A percentile compares a stretch with the other conserved stretches of the same genome.
phyloP scores from a whole-genome alignment of 225 moss, liverwort and hornwort species.

The Polytrichum commune region DNA sequence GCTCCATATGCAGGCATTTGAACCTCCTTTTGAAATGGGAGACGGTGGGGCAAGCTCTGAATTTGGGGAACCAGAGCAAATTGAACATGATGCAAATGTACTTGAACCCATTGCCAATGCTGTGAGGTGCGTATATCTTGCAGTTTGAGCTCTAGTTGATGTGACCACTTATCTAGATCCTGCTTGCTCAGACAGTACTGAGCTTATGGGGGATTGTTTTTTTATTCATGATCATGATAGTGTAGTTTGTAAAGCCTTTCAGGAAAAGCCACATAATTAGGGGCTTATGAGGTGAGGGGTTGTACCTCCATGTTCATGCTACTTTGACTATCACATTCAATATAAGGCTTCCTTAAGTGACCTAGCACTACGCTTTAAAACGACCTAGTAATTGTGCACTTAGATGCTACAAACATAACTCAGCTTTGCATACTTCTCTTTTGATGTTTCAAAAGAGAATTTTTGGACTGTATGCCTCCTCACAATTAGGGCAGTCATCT shows the following conservation, averaged over 20 bases:
- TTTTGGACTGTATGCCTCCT: neutral
- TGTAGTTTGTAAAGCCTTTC: neutral
- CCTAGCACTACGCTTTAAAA: too few relatives aligned
- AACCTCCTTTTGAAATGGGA: constrained; percentile 74
- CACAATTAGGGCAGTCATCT: neutral
- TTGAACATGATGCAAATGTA: constrained; percentile 22
- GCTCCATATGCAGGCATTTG: constrained; percentile 58
- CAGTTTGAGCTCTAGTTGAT: constrained; percentile 12
- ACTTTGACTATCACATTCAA: too few relatives aligned
- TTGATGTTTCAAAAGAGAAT: neutral
- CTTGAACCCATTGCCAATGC: constrained; percentile 21
- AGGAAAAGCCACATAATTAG: too few relatives aligned
- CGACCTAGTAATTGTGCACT: too few relatives aligned
- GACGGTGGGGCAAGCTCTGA: constrained; percentile 36
- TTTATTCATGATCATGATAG: too few relatives aligned
- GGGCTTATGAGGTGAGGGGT: too few relatives aligned
- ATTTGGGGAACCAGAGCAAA: constrained; percentile 20
- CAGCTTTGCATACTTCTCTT: constrained; percentile 17
- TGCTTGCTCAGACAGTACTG: too few relatives aligned
- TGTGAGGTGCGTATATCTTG: constrained; percentile 37
- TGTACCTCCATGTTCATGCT: too few relatives aligned
- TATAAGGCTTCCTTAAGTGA: too few relatives aligned
- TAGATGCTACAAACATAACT: neutral
- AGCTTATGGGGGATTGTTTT: too few relatives aligned
- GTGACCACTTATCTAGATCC: constrained; percentile 9